These are phyloP conservation scores for Lactarius deliciosus DNA, from an alignment of 768 basidiomycete species.

Conservation along the genomic window DNA sequence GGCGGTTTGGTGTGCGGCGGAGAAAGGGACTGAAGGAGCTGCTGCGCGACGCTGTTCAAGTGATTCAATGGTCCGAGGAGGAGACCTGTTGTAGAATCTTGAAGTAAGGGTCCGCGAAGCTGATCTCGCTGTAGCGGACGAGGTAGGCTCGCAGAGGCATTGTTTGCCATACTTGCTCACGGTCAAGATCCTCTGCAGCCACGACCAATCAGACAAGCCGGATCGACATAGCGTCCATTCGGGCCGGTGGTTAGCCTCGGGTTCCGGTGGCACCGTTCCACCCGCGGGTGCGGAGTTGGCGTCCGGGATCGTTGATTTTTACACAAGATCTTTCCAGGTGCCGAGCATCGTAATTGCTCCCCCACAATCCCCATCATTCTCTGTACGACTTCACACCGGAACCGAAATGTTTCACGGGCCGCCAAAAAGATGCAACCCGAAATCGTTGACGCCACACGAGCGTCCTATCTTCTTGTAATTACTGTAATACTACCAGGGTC, in stretches of 20 bases:
- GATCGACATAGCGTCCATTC: too few relatives aligned
- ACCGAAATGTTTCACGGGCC: neutral
- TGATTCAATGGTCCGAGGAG: slow-evolving; percentile 62
- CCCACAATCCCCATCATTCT: neutral
- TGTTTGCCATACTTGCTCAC: neutral
- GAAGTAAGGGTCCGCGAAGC: neutral
- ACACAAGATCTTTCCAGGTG: too few relatives aligned
- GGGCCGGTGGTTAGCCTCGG: too few relatives aligned
- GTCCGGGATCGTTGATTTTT: neutral
- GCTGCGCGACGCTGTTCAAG: slow-evolving; percentile 61
- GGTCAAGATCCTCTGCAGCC: neutral
- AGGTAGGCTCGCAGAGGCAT: neutral
- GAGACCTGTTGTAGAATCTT: slow-evolving; percentile 56
- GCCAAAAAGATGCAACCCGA: neutral
- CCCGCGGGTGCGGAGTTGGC: neutral
- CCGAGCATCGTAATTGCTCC: neutral
- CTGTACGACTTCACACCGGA: neutral
- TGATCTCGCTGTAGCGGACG: slow-evolving; percentile 2
- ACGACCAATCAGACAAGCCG: too few relatives aligned
- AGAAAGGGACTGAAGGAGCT: slow-evolving; percentile 71
- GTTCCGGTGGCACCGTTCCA: neutral
- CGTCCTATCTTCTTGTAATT: neutral
- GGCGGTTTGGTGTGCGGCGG: slow-evolving; percentile 63
- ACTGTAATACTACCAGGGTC: neutral
- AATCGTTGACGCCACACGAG: neutral